Conservation (phyloP, 2,329 filamentous ascomycete genomes). For the Cercospora sojina region DNA sequence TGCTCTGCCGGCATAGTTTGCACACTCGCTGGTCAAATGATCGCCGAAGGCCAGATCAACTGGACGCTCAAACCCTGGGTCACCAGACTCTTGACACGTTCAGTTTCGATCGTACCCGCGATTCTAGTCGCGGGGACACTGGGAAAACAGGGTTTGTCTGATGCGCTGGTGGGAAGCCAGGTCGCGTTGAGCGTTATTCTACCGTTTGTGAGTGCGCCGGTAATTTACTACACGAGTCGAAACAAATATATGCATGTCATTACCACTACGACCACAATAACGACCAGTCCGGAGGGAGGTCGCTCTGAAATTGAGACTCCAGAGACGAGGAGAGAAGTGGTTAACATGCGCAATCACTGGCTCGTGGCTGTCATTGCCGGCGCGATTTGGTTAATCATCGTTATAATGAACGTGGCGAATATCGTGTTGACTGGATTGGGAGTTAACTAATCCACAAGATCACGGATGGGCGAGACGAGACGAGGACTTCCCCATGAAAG, state of each 20-base stretch:
- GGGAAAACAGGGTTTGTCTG: constrained; percentile 67
- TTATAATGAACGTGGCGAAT: constrained; percentile 75
- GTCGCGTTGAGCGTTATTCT: constrained; percentile 76
- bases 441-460: constrained; percentile 19
- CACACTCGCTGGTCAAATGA: constrained; percentile 87
- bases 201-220: constrained; percentile 77
- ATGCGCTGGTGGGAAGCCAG: constrained; percentile 72
- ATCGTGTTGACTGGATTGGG: constrained; percentile 65
- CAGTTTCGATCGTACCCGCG: constrained; percentile 75
- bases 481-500: neutral
- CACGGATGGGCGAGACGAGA: neutral
- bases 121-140: constrained; percentile 82
- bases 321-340: constrained; percentile 12
- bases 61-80: constrained; percentile 77
- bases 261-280: constrained; percentile 8
- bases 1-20: constrained; percentile 82
- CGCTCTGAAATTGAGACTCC: neutral
- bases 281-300: neutral
- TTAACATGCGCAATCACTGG: constrained; percentile 72
- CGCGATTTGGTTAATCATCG: constrained; percentile 70
- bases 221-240: constrained; percentile 82
- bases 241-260: constrained; percentile 75
- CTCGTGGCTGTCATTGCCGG: constrained; percentile 58
- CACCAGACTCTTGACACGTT: constrained; percentile 72
- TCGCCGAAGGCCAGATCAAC: constrained; percentile 75